These are phyloP conservation scores for Inosperma sp. DNA, from an alignment of 768 basidiomycete genomes.

Conservation along the genomic window DNA sequence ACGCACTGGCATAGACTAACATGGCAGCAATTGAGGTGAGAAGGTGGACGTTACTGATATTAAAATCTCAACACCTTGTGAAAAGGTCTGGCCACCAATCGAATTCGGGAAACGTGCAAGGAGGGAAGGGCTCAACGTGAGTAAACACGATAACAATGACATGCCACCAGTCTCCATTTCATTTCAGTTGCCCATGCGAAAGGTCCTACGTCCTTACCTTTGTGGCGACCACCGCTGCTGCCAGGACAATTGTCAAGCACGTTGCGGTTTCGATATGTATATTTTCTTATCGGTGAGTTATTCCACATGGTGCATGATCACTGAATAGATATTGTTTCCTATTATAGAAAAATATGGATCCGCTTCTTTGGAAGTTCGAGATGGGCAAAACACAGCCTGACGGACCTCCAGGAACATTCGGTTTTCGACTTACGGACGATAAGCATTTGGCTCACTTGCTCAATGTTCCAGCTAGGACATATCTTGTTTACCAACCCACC, in stretches of 20 bases:
- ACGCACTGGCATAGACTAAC: no score
- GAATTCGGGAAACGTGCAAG: not conserved
- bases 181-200: not conserved
- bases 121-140: not conserved
- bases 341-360: not conserved
- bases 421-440: not conserved
- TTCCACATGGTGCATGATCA: not conserved
- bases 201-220: not conserved
- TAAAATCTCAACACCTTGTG: not conserved
- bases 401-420: not conserved
- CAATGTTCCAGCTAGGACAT: not conserved
- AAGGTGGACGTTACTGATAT: not conserved
- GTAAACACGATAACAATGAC: not conserved
- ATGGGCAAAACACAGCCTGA: not conserved
- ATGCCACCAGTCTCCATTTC: no score
- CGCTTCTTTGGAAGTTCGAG: not conserved
- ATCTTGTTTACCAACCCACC: not conserved
- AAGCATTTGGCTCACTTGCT: not conserved
- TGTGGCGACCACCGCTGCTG: not conserved
- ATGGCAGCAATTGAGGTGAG: conserved; percentile 4
- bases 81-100: not conserved
- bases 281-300: not conserved
- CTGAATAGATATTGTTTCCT: not conserved
- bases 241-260: not conserved
- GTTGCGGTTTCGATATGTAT: not conserved